Evolutionary conservation across 1,284 basidiomycete genomes (phyloP), one percentile per base, ranked within the genome.

Genomic region (Sphaerobolus stellatus): DNA sequence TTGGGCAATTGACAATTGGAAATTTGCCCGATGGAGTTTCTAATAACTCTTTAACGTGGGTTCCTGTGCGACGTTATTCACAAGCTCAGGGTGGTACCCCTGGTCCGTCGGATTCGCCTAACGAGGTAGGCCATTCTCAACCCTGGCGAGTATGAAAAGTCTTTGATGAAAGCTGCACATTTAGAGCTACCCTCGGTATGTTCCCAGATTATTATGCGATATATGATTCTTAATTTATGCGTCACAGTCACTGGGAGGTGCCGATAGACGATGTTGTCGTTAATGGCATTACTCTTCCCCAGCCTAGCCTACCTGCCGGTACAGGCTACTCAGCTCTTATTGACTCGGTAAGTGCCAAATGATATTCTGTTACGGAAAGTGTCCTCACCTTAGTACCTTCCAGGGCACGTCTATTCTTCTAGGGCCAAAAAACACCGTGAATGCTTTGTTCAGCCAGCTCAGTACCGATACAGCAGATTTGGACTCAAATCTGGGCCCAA

Each of bases 181-280:
- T 7, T 43, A 43, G 40, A 43, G 18, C n/a, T 43, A 8, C 25
- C 40, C 40, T 43, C n/a, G 18, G 40, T 43, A 43, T 18, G 40
- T 43, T 20, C 25, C n/a, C n/a, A n/a, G n/a, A n/a, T 43, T 6
- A 9, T 43, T 43, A 8, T 43, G 6, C 9, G 18, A 25, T 29
- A 9, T 27, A 24, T 27, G 7, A 13, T 13, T 5, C 45, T 13
- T 13, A 13, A 27, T 47, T 25, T 8, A 24, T 24, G 28, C 27
- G 6, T 13, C 45, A n/a, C n/a, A 78, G 81, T 22, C 76, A 79
- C 7, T 84, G 82, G 83, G 83, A 84, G 60, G 68, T 84, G 5
- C 73, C 75, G 27, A 62, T 85, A 16, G 80, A 82, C 52, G 78
- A 71, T 40, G 78, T 84, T 6, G 82, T 71, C 64, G 71, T 85